phyloP scores from a whole-genome alignment of 306 rosid species.

The Vachellia pachyceras region DNA sequence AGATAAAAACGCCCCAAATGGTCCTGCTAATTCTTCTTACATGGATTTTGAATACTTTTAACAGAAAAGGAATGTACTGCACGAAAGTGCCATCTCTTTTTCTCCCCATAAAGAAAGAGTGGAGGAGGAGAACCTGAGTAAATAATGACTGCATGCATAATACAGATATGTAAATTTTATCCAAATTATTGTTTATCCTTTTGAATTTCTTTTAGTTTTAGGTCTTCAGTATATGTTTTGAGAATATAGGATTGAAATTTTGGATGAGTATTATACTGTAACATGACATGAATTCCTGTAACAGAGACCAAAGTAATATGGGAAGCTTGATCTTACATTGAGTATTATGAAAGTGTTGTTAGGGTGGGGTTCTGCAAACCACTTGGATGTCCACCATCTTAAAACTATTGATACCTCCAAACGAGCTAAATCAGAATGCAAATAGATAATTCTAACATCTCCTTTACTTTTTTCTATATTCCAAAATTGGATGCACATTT shows the following conservation, averaged over 20 bases:
- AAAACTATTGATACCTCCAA: background rate
- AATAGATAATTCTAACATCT: background rate
- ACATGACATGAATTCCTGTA: constrained; percentile 3
- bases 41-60: constrained; percentile 66
- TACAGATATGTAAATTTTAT: constrained; percentile 43
- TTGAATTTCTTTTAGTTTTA: background rate
- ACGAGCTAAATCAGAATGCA: background rate
- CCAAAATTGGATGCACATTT: background rate
- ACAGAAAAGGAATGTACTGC: constrained; percentile 37
- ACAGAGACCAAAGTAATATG: background rate
- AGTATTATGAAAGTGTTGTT: background rate
- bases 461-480: background rate
- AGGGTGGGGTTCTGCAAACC: background rate
- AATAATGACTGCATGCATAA: constrained; percentile 36
- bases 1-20: constrained; percentile 22
- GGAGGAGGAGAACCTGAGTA: constrained; percentile 23
- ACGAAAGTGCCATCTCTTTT: constrained; percentile 36
- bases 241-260: background rate
- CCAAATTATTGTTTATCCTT: constrained; percentile 16
- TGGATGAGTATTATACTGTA: background rate
- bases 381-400: background rate
- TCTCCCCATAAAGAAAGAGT: constrained; percentile 17
- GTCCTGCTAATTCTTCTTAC: constrained; percentile 34
- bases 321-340: background rate
- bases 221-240: constrained; percentile 11